phyloP scores from a whole-genome alignment of 2,329 filamentous ascomycete species.

The Ophioceras dolichostomum region DNA sequence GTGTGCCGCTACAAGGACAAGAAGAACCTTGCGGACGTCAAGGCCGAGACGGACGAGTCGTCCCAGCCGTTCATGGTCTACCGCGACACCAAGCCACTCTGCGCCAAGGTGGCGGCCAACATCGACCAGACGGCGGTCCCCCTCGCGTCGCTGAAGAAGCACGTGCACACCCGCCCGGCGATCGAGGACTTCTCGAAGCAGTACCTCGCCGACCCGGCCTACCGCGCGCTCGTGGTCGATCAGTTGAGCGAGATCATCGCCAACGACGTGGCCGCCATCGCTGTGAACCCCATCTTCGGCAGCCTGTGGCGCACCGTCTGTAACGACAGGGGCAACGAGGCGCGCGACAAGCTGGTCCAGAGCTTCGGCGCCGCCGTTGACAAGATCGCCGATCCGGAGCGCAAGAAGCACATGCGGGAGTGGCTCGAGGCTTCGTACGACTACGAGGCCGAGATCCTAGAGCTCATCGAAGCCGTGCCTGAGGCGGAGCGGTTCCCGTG shows the following conservation, averaged over 20 bases:
- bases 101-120: slow-evolving; percentile 5
- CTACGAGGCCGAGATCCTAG: slow-evolving; percentile 28
- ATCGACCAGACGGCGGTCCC: slow-evolving; percentile 3
- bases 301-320: slow-evolving; percentile 35
- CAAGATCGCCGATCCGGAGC: slow-evolving; percentile 15
- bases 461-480: slow-evolving; percentile 22
- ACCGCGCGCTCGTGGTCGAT: slow-evolving; percentile 22
- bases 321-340: slow-evolving; percentile 27
- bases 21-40: slow-evolving; percentile 7
- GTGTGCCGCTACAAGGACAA: slow-evolving; percentile 7
- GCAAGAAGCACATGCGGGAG: slow-evolving; percentile 25
- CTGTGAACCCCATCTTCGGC: slow-evolving; percentile 37
- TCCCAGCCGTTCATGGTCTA: slow-evolving; percentile 6
- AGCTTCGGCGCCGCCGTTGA: slow-evolving; percentile 27
- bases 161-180: slow-evolving; percentile 12
- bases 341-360: slow-evolving; percentile 26
- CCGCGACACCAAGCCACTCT: background rate
- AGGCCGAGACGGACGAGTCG: slow-evolving; percentile 6
- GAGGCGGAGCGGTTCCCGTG: slow-evolving; percentile 28
- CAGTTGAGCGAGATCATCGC: slow-evolving; percentile 30
- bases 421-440: slow-evolving; percentile 42
- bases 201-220: slow-evolving; percentile 23
- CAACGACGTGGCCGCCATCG: slow-evolving; percentile 27
- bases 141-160: slow-evolving; percentile 11
- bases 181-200: slow-evolving; percentile 24